phyloP scores from a whole-genome alignment of 73 alveolate genomes.

The Breviolum minutum region DNA sequence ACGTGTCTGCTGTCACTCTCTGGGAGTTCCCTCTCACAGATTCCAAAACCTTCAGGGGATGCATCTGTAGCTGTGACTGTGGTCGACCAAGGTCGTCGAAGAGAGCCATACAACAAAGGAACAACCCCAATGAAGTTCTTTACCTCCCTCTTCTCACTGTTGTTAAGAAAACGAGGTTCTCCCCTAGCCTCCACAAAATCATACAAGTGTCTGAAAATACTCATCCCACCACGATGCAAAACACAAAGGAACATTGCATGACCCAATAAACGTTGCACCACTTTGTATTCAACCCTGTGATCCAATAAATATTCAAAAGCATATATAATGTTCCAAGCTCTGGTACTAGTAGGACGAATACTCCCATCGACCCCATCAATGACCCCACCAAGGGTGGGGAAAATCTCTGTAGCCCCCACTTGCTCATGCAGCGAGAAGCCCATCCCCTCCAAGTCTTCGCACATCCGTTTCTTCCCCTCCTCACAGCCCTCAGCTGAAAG shows the following conservation, averaged over 20 bases:
- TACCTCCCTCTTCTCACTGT: background rate
- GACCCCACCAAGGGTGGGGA: conserved; percentile 2
- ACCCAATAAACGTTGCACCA: background rate
- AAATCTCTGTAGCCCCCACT: background rate
- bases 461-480: background rate
- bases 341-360: background rate
- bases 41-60: conserved; percentile 13
- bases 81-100: background rate
- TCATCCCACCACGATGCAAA: background rate
- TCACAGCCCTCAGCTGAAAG: background rate
- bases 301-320: background rate
- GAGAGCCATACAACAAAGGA: background rate
- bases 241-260: background rate
- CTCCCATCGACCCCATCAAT: background rate
- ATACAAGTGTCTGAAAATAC: background rate
- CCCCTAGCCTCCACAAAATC: background rate
- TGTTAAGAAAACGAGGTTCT: background rate
- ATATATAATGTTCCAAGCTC: background rate
- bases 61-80: background rate
- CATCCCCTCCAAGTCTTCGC: background rate
- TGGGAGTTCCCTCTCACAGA: background rate
- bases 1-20: background rate
- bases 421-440: conserved; percentile 34
- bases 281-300: background rate
- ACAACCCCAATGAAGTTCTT: background rate